Evolutionary conservation across 495 filamentous ascomycete species (phyloP), one percentile per base, ranked within the genome.

Genomic region (Lasiosphaeria ovina): DNA sequence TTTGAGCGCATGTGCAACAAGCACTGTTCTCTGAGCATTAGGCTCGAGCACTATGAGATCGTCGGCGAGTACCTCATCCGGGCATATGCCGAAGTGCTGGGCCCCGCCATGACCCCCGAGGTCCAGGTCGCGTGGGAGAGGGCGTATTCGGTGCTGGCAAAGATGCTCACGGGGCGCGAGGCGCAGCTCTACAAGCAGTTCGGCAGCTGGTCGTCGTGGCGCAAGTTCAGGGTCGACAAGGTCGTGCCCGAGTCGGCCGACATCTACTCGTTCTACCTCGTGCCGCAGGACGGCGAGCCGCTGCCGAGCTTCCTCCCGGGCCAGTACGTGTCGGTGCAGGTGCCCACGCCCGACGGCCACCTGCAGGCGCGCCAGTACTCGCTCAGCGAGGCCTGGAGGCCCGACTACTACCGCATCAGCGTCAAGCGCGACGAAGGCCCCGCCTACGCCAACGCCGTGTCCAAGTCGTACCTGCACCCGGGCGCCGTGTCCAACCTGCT

Each of bases 1-100:
- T 76, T 91, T 16, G 87, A 89, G 73, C 78, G 86, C 60, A 89
- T 91, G 67, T 85, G 85, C 72, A 79, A 88, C 69, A 90, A 90
- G 70, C 88, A 91, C 65, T 87, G 85, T 61, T 89, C 85, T 0
- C 79, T 91, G 36, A 83, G 83, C 72, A 85, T 91, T 71, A 74
- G 78, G 59, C 86, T 88, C 16, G 85, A 87, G 11, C 81, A 89
- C 61, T 91, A 90, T 72, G 74, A 83, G 48, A 82, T 88, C 45
- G 87, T 91, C 6, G 87, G 81, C 58, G 85, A 81, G 62, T 85
- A 85, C 70, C 78, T 91, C 8, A 75, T 91, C 55, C 79, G 77
- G 48, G 85, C 87, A 8, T 89, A 90, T 77, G 80, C 78, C 36
- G 78, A 84, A 57, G 85, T 91, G 0, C 82, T 90, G 12, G 87